Base-by-base conservation (phyloP, 2,329 filamentous ascomycete species). In the Acarospora socialis region DNA sequence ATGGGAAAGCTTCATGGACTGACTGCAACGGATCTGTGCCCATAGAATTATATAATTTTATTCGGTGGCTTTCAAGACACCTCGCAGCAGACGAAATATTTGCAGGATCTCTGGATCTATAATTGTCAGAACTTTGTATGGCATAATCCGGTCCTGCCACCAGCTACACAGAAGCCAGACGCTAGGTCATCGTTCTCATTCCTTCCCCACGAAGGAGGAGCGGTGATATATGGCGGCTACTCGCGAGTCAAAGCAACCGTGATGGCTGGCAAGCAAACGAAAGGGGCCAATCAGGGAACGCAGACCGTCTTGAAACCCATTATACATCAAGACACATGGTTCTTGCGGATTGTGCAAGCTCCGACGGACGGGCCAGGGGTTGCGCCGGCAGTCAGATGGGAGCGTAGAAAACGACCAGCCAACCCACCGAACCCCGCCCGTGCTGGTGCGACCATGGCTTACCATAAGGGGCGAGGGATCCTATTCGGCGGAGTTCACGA, bases 11-110 rank as follows among this genome's bases (percentile, higher is more conserved):
- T 30, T 12, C 27, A 23, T 28, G 10, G n/a, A n/a, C n/a, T n/a
- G n/a, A n/a, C n/a, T n/a, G n/a, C n/a, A n/a, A n/a, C n/a, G n/a
- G n/a, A n/a, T n/a, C n/a, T n/a, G n/a, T n/a, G 8, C 2, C 7
- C 29, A 14, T 19, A 61, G 57, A 83, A 94, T 52, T 95, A 93
- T 56, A 84, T 98, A 40, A 71, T 98, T 36, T 65, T 98, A 1
- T 95, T 93, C 50, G 90, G 90, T 36, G 90, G 90, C 1, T 98
- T 98, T 53, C 90, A 98, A 57, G 90, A 95, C 53, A 95, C 87
- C 1, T 87, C 82, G 7, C 83, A 92, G 52, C 79, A 86, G 53
- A 95, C 87, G 4, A 92, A 86, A 52, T 98, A 98, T 53, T 60
- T 98, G 10, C 76, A 79, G 22, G 90, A 98, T 53, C 61, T 95